phyloP scores from a whole-genome alignment of 2,329 filamentous ascomycete species.

The Arthrinium phaeospermum region DNA sequence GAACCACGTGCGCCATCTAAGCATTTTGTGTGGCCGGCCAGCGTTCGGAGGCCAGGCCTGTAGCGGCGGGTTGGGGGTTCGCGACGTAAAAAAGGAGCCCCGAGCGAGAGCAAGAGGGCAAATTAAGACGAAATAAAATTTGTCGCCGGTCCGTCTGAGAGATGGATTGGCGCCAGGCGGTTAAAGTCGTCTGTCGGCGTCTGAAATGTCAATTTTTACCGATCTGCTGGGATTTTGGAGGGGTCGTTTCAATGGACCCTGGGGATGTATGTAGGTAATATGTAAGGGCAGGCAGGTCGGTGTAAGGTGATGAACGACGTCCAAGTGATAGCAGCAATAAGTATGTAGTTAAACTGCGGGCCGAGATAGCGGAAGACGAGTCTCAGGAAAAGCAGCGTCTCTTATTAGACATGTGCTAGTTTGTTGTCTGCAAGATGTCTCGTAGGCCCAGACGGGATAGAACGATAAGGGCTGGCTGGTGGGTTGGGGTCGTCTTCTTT shows the following conservation, averaged over 20 bases:
- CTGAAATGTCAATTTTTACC: slow-evolving; percentile 7
- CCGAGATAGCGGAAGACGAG: background rate
- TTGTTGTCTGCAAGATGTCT: slow-evolving; percentile 11
- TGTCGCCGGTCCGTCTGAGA: background rate
- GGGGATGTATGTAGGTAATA: background rate
- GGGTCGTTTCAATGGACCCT: slow-evolving; percentile 15
- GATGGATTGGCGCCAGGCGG: slow-evolving; percentile 12
- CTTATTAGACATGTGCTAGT: background rate
- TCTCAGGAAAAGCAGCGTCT: background rate
- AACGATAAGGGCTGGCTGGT: background rate
- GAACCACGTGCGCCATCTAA: slow-evolving; percentile 41
- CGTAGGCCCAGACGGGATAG: background rate
- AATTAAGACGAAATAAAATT: slow-evolving; percentile 13
- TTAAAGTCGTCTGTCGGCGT: slow-evolving; percentile 19
- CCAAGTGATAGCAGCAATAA: background rate
- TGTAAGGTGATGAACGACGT: background rate
- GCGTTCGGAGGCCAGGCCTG: slow-evolving; percentile 18
- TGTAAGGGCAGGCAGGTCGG: background rate
- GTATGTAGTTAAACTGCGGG: background rate
- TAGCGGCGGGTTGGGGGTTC: background rate
- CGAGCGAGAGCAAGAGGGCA: background rate
- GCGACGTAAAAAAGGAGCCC: slow-evolving; percentile 1
- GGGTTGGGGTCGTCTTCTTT: background rate
- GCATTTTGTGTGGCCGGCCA: slow-evolving; percentile 38
- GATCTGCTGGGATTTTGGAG: slow-evolving; percentile 14